Conservation (phyloP, 2,329 filamentous ascomycete genomes). For the Corniculantispora saksenae region DNA sequence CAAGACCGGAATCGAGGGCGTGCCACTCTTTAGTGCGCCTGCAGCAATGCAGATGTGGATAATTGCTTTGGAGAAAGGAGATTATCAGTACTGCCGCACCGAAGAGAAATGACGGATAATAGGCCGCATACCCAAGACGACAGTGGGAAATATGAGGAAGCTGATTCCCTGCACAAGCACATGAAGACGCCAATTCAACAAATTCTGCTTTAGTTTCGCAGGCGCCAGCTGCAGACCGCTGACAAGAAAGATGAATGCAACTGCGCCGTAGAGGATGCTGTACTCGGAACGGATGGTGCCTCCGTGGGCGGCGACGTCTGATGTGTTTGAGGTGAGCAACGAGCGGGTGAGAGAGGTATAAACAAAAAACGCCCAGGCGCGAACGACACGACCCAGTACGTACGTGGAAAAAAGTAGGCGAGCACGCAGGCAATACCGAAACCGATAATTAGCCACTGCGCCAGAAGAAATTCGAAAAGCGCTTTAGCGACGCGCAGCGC, state of each 20-base stretch:
- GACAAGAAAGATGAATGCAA: constrained; percentile 70
- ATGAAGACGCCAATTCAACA: constrained; percentile 68
- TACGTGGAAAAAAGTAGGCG: constrained; percentile 46
- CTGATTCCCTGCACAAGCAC: constrained; percentile 66
- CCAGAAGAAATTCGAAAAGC: constrained; percentile 40
- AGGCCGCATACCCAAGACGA: constrained; percentile 54
- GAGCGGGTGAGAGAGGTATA: not conserved
- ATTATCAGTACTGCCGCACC: no score
- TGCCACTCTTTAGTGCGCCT: constrained; percentile 49
- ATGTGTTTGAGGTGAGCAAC: constrained; percentile 29
- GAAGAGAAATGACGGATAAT: no score
- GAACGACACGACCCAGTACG: constrained; percentile 22
- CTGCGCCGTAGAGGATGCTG: constrained; percentile 67
- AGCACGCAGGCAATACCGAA: constrained; percentile 56
- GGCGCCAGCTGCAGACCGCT: constrained; percentile 70
- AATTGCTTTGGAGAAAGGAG: constrained; percentile 41
- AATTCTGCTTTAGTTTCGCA: constrained; percentile 60
- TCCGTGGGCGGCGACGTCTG: constrained; percentile 70
- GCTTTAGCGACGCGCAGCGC: not conserved
- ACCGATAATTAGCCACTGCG: constrained; percentile 67
- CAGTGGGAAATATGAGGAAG: constrained; percentile 65
- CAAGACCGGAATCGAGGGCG: constrained; percentile 64
- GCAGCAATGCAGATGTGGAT: constrained; percentile 50
- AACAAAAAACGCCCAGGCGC: no score
- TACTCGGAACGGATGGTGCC: constrained; percentile 45